Conservation (phyloP, 225 moss, liverwort and hornwort species). For the Pseudisothecium myosuroides region DNA sequence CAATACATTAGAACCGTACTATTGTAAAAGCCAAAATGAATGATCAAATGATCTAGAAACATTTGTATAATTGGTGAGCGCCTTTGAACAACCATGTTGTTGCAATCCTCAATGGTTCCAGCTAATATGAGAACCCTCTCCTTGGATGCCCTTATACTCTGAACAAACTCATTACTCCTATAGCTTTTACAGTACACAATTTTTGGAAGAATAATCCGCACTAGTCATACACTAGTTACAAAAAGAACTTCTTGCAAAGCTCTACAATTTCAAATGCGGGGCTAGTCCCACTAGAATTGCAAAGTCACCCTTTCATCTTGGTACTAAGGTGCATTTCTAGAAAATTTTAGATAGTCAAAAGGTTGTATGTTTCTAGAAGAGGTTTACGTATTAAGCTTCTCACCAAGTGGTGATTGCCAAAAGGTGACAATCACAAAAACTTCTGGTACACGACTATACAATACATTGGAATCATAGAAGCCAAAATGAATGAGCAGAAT, state of each 20-base stretch:
- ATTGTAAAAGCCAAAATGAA: background rate
- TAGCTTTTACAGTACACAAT: background rate
- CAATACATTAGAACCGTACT: accelerated
- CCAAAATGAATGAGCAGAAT: accelerated
- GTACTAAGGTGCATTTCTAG: too few species aligned
- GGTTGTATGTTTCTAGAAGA: background rate
- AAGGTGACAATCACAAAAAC: background rate
- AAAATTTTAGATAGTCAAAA: background rate
- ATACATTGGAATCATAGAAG: accelerated
- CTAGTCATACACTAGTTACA: background rate
- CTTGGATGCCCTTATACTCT: background rate
- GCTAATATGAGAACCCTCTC: background rate
- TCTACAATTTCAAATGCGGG: background rate
- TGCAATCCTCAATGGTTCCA: background rate
- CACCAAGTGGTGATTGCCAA: background rate
- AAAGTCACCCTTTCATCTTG: background rate
- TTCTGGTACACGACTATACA: too few species aligned
- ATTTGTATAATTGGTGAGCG: background rate
- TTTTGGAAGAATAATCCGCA: background rate
- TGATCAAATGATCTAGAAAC: background rate
- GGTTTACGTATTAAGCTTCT: background rate
- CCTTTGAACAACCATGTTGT: background rate
- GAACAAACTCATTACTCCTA: background rate
- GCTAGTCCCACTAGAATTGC: too few species aligned
- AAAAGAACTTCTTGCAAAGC: background rate